Conservation (phyloP, 2,329 filamentous ascomycete genomes). For the Verticillium albo-atrum region DNA sequence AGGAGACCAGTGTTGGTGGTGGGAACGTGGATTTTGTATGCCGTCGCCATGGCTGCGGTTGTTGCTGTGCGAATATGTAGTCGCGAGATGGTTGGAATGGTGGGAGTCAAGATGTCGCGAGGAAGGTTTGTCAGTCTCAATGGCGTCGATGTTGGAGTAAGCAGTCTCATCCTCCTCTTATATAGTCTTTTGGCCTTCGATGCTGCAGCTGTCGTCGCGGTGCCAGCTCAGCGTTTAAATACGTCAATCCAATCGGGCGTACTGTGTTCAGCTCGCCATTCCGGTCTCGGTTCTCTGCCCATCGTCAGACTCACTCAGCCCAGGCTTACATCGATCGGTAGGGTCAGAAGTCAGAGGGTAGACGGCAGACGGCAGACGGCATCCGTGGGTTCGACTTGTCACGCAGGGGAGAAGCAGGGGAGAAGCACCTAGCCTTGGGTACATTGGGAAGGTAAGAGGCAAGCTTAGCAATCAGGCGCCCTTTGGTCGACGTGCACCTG, state of each 20-base stretch:
- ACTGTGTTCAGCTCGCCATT: too few species aligned
- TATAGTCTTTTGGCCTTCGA: background rate
- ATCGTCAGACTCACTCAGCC: too few species aligned
- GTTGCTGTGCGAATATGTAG: background rate
- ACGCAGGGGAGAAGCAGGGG: too few species aligned
- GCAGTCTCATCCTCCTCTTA: background rate
- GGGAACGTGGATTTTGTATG: slow-evolving; percentile 42
- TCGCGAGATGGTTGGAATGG: background rate
- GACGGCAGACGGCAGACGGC: too few species aligned
- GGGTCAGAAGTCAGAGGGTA: too few species aligned
- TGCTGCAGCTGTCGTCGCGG: background rate
- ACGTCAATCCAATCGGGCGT: background rate
- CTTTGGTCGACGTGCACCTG: background rate
- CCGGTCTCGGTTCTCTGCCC: too few species aligned
- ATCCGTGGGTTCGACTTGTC: too few species aligned
- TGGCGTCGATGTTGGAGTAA: background rate
- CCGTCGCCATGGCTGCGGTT: slow-evolving; percentile 35
- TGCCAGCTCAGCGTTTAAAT: background rate
- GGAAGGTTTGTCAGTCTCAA: background rate
- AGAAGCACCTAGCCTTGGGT: too few species aligned
- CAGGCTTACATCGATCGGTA: too few species aligned
- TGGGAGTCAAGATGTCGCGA: background rate
- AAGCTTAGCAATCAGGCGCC: background rate
- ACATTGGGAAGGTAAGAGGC: too few species aligned
- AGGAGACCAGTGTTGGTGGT: slow-evolving; percentile 47